Percentiles rank a stretch among this genome's conserved stretches.
Evolutionary conservation across 2,329 filamentous ascomycete genomes (phyloP).

Genomic region (Exophiala mesophila): DNA sequence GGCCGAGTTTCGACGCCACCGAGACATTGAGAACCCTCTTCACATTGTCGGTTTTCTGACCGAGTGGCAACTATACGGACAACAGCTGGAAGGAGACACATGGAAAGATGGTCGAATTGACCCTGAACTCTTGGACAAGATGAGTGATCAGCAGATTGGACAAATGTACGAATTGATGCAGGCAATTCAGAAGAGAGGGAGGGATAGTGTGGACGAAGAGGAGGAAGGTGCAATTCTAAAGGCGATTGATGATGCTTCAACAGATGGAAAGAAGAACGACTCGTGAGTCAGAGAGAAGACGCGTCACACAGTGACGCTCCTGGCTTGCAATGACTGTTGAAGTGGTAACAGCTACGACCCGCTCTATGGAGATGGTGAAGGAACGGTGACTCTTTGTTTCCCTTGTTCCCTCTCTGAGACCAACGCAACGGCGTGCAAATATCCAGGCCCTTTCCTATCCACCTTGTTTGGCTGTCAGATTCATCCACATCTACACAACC

Average conservation of each 20-base stretch:
- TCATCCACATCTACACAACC: no score
- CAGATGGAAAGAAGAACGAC: conserved; percentile 4
- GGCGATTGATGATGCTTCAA: conserved; percentile 26
- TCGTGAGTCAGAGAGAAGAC: conserved; percentile 2
- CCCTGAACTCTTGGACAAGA: conserved; percentile 66
- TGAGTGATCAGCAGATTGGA: conserved; percentile 92
- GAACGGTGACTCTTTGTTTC: no score
- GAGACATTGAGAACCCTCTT: conserved; percentile 78
- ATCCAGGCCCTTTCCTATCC: no score
- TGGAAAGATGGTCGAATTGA: conserved; percentile 87
- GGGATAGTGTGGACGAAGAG: conserved; percentile 45
- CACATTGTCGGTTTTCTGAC: conserved; percentile 94
- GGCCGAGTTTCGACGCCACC: conserved; percentile 82
- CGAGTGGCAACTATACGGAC: conserved; percentile 94
- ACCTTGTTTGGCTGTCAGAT: no score
- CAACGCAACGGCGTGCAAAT: no score
- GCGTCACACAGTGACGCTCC: no score
- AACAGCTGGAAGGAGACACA: conserved; percentile 78
- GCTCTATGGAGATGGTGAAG: no score
- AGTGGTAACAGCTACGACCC: no score
- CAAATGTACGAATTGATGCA: conserved; percentile 94
- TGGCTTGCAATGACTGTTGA: no score
- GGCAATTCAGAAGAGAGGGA: conserved; percentile 58
- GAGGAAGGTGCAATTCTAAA: conserved; percentile 27
- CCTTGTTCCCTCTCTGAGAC: no score